Conservation (phyloP, 129 eudicot genomes). For the Pulicaria dysenterica region DNA sequence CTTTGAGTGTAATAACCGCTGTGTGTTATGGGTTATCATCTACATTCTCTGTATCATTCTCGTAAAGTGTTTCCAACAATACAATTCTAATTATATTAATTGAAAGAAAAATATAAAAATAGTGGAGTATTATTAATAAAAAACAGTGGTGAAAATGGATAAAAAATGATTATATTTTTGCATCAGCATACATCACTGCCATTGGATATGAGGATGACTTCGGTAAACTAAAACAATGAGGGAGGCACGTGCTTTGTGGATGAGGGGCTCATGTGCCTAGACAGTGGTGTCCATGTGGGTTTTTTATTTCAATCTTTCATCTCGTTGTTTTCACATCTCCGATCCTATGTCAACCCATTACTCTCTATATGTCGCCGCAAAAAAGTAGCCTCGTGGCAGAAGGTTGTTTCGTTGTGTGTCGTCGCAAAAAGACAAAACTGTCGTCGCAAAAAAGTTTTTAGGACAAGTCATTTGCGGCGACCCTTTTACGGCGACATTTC, state of each 20-base stretch:
- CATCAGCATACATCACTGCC: no score
- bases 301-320: constrained; percentile 2
- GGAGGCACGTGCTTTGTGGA: constrained; percentile 37
- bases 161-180: no score
- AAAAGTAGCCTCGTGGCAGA: no score
- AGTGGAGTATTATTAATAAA: not conserved
- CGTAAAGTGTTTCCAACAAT: constrained; percentile 12
- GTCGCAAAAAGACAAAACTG: no score
- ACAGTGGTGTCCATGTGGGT: constrained; percentile 34
- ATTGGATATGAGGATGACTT: constrained; percentile 26
- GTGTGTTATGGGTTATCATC: constrained; percentile 16
- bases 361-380: no score
- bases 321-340: constrained; percentile 8
- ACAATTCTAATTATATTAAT: not conserved
- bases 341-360: constrained; percentile 23
- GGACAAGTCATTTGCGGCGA: no score
- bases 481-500: no score
- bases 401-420: no score
- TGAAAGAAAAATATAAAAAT: not conserved
- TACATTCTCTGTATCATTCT: constrained; percentile 28
- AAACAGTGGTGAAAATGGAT: not conserved
- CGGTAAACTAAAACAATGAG: constrained; percentile 30
- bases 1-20: constrained; percentile 7
- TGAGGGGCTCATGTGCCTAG: constrained; percentile 38
- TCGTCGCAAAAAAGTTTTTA: no score